A percentile compares a stretch with the other conserved stretches of the same genome.
phyloP scores from a whole-genome alignment of 1,139 yeast genomes.

The Nakaseomyces kungkrabaensis region DNA sequence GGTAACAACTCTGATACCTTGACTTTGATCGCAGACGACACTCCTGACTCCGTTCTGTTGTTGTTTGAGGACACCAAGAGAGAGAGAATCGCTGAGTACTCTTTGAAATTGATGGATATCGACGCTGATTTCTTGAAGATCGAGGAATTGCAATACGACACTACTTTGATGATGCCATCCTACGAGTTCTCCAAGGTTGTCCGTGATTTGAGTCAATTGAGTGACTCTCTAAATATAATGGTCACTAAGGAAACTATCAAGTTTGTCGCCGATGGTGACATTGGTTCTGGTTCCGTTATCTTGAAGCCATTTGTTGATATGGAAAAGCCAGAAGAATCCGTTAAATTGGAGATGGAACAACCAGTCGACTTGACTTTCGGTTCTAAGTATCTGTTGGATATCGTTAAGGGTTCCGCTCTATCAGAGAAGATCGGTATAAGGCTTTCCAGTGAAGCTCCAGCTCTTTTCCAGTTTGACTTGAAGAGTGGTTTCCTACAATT shows the following conservation, averaged over 20 bases:
- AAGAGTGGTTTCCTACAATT: slow-evolving; percentile 91
- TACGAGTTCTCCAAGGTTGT: slow-evolving; percentile 81
- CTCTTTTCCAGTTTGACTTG: slow-evolving; percentile 83
- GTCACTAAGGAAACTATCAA: slow-evolving; percentile 91
- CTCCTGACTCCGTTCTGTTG: slow-evolving; percentile 72
- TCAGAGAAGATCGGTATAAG: slow-evolving; percentile 70
- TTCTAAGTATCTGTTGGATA: slow-evolving; percentile 79
- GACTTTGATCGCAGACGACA: slow-evolving; percentile 85
- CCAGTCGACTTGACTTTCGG: slow-evolving; percentile 90
- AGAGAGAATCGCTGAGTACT: slow-evolving; percentile 88
- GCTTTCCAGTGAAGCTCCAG: slow-evolving; percentile 87
- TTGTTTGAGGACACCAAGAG: slow-evolving; percentile 84
- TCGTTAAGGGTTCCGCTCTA: slow-evolving; percentile 81
- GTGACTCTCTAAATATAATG: slow-evolving; percentile 77
- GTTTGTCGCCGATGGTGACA: slow-evolving; percentile 85
- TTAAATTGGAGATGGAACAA: slow-evolving; percentile 68
- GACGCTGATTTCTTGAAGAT: slow-evolving; percentile 90
- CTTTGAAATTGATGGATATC: slow-evolving; percentile 88
- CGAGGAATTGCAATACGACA: slow-evolving; percentile 88
- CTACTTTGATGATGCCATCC: slow-evolving; percentile 81
- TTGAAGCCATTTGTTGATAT: slow-evolving; percentile 76
- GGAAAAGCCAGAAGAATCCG: slow-evolving; percentile 67
- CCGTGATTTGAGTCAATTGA: slow-evolving; percentile 74
- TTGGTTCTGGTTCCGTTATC: slow-evolving; percentile 80
- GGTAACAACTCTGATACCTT: slow-evolving; percentile 86